These are phyloP conservation scores for Penicillium samsonianum DNA, from an alignment of 495 filamentous ascomycete species.

Conservation along the genomic window DNA sequence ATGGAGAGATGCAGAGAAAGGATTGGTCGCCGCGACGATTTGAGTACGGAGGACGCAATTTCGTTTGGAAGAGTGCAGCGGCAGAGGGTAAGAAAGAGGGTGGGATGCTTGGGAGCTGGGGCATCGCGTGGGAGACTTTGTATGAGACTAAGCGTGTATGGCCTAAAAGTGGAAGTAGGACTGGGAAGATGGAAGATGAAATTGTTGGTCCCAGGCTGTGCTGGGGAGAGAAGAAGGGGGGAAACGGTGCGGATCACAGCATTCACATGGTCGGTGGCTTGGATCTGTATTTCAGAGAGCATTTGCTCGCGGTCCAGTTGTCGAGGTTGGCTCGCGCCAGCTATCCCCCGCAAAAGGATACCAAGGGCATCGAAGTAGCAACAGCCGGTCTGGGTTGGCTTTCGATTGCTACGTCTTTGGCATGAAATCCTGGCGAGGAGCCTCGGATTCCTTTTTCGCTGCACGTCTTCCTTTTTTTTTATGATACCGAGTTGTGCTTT, in stretches of 20 bases:
- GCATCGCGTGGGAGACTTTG: constrained; percentile 21
- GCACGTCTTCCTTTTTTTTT: neutral
- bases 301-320: constrained; percentile 24
- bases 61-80: constrained; percentile 21
- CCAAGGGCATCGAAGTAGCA: constrained; percentile 18
- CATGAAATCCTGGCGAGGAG: neutral
- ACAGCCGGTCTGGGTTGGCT: neutral
- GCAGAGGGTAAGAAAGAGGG: constrained; percentile 17
- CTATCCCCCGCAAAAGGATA: constrained; percentile 24
- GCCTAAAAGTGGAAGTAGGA: constrained; percentile 19
- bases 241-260: constrained; percentile 17
- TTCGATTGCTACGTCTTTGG: constrained; percentile 1
- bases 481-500: neutral
- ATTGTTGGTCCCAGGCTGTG: constrained; percentile 21
- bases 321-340: constrained; percentile 17
- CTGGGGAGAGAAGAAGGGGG: constrained; percentile 25
- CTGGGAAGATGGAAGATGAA: constrained; percentile 34
- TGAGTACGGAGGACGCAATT: constrained; percentile 22
- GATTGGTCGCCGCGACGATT: constrained; percentile 26
- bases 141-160: constrained; percentile 28
- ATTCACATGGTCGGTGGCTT: constrained; percentile 21
- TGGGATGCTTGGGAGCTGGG: constrained; percentile 15
- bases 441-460: neutral
- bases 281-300: constrained; percentile 25
- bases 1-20: constrained; percentile 17